Conservation (phyloP, 2,329 filamentous ascomycete genomes). For the Pseudocercospora pini-densiflorae region DNA sequence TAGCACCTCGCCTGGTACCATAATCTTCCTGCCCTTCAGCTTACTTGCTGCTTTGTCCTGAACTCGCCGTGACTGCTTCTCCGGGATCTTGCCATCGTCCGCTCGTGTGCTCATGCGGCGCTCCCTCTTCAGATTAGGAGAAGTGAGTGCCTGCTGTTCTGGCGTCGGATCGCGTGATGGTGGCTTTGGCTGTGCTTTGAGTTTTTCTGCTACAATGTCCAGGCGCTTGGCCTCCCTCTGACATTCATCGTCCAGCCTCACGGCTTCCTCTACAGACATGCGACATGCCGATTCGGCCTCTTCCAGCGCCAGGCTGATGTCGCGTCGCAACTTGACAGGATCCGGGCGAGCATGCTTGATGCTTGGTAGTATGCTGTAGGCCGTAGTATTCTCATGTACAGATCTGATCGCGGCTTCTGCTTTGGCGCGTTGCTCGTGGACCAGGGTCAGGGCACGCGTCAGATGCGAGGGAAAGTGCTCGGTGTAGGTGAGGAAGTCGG, state of each 20-base stretch:
- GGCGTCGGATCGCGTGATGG: slow-evolving; percentile 65
- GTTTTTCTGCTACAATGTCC: slow-evolving; percentile 63
- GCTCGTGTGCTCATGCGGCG: slow-evolving; percentile 35
- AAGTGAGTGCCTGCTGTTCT: slow-evolving; percentile 39
- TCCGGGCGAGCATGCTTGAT: slow-evolving; percentile 56
- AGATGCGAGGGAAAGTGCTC: slow-evolving; percentile 71
- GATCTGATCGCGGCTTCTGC: slow-evolving; percentile 49
- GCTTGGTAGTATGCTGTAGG: slow-evolving; percentile 57
- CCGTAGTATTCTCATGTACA: slow-evolving; percentile 54
- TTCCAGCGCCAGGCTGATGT: slow-evolving; percentile 59
- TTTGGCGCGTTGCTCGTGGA: slow-evolving; percentile 56
- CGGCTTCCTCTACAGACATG: slow-evolving; percentile 43
- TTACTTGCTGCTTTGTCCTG: slow-evolving; percentile 41
- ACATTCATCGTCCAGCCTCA: slow-evolving; percentile 41
- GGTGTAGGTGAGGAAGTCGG: slow-evolving; percentile 71
- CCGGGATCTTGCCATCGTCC: slow-evolving; percentile 31
- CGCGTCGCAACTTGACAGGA: slow-evolving; percentile 55
- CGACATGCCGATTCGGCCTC: slow-evolving; percentile 40
- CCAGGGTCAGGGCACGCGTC: slow-evolving; percentile 65
- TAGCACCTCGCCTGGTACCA: slow-evolving; percentile 50
- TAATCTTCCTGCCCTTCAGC: slow-evolving; percentile 43
- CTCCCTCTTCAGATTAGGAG: slow-evolving; percentile 41
- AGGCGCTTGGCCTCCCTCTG: slow-evolving; percentile 55
- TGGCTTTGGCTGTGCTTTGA: slow-evolving; percentile 64
- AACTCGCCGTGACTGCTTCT: slow-evolving; percentile 32